These are phyloP conservation scores for Dimargaris cristalligena DNA, from an alignment of 192 early-diverging fungal species.

Conservation along the genomic window DNA sequence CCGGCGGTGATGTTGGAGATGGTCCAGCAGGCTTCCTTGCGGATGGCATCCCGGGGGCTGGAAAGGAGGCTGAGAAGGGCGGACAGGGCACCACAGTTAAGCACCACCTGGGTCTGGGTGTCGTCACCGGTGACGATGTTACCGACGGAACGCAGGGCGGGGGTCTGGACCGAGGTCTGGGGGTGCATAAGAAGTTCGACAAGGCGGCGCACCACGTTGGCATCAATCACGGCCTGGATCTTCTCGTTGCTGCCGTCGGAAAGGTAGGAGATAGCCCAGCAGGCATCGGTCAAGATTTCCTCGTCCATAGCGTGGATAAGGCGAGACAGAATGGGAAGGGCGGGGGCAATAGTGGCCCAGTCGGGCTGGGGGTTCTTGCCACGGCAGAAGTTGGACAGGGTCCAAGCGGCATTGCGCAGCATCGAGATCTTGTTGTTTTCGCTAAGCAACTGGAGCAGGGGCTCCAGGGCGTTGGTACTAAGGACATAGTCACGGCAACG, in stretches of 20 bases:
- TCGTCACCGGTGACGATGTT: slow-evolving; percentile 99
- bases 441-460: slow-evolving; percentile 73
- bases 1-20: slow-evolving; percentile 98
- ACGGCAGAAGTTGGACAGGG: slow-evolving; percentile 95
- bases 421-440: slow-evolving; percentile 88
- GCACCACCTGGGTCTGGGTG: slow-evolving; percentile 86
- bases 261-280: slow-evolving; percentile 99
- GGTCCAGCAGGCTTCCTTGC: slow-evolving; percentile 99
- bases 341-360: slow-evolving; percentile 76
- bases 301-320: slow-evolving; percentile 83
- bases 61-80: slow-evolving; percentile 68
- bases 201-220: slow-evolving; percentile 81
- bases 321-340: slow-evolving; percentile 76
- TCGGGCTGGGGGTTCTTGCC: slow-evolving; percentile 93
- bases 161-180: slow-evolving; percentile 82
- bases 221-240: slow-evolving; percentile 94
- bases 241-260: slow-evolving; percentile 95
- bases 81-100: slow-evolving; percentile 73
- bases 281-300: slow-evolving; percentile 94
- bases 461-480: slow-evolving; percentile 57
- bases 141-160: slow-evolving; percentile 89
- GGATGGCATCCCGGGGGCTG: slow-evolving; percentile 84
- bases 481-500: slow-evolving; percentile 83
- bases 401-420: slow-evolving; percentile 98
- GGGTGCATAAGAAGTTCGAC: slow-evolving; percentile 85